These are phyloP conservation scores for Fraxinus latifolia DNA, from an alignment of 305 asterid genomes.

Conservation along the genomic window DNA sequence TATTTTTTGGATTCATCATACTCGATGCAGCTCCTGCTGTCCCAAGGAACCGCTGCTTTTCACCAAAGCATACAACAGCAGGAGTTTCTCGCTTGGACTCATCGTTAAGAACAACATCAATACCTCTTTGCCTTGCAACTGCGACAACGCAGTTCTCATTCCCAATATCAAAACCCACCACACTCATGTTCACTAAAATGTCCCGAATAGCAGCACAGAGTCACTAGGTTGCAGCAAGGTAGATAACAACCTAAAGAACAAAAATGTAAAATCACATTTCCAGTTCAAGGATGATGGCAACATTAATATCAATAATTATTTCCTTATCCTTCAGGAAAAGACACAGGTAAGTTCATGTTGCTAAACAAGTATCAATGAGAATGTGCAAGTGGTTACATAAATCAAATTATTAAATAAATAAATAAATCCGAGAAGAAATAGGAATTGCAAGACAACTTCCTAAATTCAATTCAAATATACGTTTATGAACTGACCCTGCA, in stretches of 20 bases:
- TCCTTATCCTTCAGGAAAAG: background rate
- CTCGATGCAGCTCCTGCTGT: constrained; percentile 96
- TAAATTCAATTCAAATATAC: background rate
- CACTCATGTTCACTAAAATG: constrained; percentile 18
- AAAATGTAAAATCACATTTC: background rate
- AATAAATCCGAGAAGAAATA: background rate
- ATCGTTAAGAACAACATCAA: constrained; percentile 58
- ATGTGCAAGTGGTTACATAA: background rate
- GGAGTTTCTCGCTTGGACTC: constrained; percentile 48
- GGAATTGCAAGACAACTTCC: background rate
- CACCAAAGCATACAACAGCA: constrained; percentile 83
- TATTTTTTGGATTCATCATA: constrained; percentile 75
- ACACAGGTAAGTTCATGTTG: background rate
- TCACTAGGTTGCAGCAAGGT: background rate
- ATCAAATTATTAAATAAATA: no score
- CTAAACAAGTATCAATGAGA: background rate
- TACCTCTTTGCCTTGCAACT: constrained; percentile 90
- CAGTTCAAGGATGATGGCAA: background rate
- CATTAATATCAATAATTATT: background rate
- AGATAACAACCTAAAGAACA: background rate
- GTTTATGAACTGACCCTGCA: background rate
- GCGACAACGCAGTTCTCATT: constrained; percentile 86
- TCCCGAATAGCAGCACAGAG: background rate
- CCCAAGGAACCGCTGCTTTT: constrained; percentile 87
- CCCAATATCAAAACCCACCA: constrained; percentile 90